Percentiles rank a stretch among this genome's conserved stretches.
Conservation (phyloP, 352 stramenopile genomes). For the Thalassiosira hispida region DNA sequence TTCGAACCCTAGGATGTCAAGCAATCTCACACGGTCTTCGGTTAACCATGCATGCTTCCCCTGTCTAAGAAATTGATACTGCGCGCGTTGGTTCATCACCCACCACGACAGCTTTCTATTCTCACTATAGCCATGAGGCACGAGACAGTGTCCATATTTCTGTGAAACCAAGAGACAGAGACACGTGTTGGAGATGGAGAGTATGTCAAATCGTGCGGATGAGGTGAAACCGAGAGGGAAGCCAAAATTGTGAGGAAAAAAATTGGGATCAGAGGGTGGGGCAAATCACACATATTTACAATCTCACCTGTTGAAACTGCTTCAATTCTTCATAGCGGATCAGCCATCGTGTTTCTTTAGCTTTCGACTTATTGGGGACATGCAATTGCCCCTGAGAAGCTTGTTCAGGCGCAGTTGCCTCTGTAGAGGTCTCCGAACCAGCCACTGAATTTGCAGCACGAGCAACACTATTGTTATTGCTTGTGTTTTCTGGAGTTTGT, state of each 20-base stretch:
- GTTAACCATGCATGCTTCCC: conserved; percentile 20
- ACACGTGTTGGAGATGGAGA: no score
- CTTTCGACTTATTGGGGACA: neutral
- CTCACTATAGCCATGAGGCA: conserved; percentile 39
- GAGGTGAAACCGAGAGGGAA: neutral
- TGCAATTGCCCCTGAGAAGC: neutral
- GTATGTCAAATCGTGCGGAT: neutral
- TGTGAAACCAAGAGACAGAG: no score
- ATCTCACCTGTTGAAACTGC: neutral
- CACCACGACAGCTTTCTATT: conserved; percentile 58
- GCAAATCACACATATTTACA: no score
- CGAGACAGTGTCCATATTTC: conserved; percentile 26
- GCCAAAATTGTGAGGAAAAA: no score
- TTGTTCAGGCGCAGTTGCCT: neutral
- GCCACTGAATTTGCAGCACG: no score
- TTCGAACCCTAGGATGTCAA: conserved; percentile 24
- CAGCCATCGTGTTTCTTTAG: neutral
- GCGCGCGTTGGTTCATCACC: conserved; percentile 29
- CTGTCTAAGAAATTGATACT: conserved; percentile 17
- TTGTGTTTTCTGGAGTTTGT: no score
- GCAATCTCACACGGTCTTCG: conserved; percentile 15
- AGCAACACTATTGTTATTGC: no score
- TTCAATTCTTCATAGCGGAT: neutral
- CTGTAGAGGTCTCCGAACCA: neutral
- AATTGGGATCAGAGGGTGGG: no score